phyloP scores from a whole-genome alignment of 2,329 filamentous ascomycete genomes.

The Ascochyta clinopodiicola region DNA sequence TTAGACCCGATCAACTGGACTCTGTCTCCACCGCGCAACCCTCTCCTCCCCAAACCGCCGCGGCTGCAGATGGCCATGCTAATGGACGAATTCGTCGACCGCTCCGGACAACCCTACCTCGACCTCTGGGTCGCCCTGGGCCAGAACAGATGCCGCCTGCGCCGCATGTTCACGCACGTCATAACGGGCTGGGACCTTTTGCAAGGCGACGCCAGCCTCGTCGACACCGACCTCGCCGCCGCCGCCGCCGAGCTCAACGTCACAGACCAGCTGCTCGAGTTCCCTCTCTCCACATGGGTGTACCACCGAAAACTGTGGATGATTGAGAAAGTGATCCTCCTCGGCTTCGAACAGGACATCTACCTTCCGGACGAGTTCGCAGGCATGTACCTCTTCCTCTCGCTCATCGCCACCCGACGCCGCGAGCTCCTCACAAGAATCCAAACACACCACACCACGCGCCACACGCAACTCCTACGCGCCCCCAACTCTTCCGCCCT shows the following conservation, averaged over 20 bases:
- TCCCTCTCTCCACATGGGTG: constrained; percentile 84
- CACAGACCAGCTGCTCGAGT: constrained; percentile 62
- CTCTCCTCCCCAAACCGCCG: constrained; percentile 67
- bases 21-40: constrained; percentile 63
- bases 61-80: constrained; percentile 70
- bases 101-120: constrained; percentile 72
- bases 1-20: constrained; percentile 77
- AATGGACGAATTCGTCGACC: constrained; percentile 72
- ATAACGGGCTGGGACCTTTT: constrained; percentile 84
- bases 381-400: constrained; percentile 79
- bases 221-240: constrained; percentile 55
- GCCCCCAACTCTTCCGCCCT: no score
- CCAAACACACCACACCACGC: constrained; percentile 19
- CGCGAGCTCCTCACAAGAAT: constrained; percentile 29
- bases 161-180: constrained; percentile 86
- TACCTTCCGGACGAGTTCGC: constrained; percentile 86
- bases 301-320: constrained; percentile 89
- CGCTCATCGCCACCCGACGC: constrained; percentile 32
- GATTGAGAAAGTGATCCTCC: constrained; percentile 85
- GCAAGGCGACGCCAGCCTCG: constrained; percentile 69
- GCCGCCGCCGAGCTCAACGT: constrained; percentile 43
- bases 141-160: constrained; percentile 87
- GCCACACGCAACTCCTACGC: constrained; percentile 6
- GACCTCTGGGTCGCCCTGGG: constrained; percentile 85
- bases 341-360: constrained; percentile 92